These are phyloP conservation scores for Inonotus hispidus DNA, from an alignment of 1,284 basidiomycete species.

Conservation along the genomic window DNA sequence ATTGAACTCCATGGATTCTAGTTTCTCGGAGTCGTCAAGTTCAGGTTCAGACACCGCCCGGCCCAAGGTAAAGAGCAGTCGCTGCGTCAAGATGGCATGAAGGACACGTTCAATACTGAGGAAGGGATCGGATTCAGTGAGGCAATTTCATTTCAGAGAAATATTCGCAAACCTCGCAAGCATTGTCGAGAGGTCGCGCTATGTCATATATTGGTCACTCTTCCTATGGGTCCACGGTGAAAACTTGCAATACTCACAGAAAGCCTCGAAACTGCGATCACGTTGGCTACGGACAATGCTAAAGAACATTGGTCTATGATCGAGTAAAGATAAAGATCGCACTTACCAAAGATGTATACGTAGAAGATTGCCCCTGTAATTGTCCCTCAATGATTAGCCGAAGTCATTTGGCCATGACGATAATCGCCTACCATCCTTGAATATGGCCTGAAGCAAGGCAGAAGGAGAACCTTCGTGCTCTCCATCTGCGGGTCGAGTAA, in stretches of 20 bases:
- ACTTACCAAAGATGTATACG: constrained; percentile 6
- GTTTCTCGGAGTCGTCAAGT: not conserved
- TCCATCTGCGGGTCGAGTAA: not conserved
- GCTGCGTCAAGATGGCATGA: constrained; percentile 1
- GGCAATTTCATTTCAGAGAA: not conserved
- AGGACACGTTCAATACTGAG: constrained; percentile 4
- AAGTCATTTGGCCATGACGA: not conserved
- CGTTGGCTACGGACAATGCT: constrained; percentile 6
- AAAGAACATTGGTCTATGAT: not conserved
- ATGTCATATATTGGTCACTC: not conserved
- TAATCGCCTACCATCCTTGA: not conserved
- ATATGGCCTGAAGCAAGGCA: not conserved
- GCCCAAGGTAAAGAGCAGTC: not conserved
- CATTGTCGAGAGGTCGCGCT: constrained; percentile 8
- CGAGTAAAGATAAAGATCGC: not conserved
- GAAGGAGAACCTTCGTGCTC: not conserved
- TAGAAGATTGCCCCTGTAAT: constrained; percentile 5
- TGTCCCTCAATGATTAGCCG: not conserved
- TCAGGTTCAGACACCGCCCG: not conserved
- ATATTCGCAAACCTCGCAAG: not conserved
- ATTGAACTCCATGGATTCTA: not conserved
- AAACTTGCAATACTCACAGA: not conserved
- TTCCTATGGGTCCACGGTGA: not conserved
- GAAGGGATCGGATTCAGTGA: not conserved
- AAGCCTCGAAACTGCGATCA: constrained; percentile 1